Base-by-base conservation (phyloP, 768 basidiomycete species). In the Pulveroboletus sp. region DNA sequence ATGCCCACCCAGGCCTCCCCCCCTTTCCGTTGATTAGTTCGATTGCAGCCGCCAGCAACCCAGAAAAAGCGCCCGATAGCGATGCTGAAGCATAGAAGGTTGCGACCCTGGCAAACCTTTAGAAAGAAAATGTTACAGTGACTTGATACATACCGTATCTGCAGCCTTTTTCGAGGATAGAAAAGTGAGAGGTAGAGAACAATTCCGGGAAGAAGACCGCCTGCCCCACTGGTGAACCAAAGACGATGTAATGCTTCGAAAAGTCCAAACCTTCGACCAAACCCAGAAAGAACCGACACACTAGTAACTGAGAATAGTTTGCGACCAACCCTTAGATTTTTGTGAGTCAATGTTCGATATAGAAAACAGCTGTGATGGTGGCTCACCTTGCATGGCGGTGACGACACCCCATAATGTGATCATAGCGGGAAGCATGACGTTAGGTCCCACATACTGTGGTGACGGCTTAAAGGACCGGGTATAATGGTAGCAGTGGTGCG, bases 371-470 rank as follows among this genome's bases (percentile, higher is more conserved):
- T 7, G 6, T 10, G 37, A 34, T 12, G 37, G 34, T 6, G 0
- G 4, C 43, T 54, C 32, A 76, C 81, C 83, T 73, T 87, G 85
- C 27, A 79, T 68, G 5, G 80, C 73, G 5, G 77, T 75, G 13
- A 81, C 75, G 13, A 85, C 40, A 5, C 85, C 86, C 85, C 85
- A 87, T 2, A 81, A 58, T 0, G 76, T 73, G 31, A 84, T 67
- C 75, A 86, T 80, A 1, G 77, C 62, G 0, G 86, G 85, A 59
- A 85, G 73, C 39, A 78, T 67, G 50, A 80, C 73, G 8, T 82
- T 73, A 4, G 85, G 80, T 7, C 82, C 77, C 37, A 74, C 55
- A 45, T 52, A 50, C 65, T 75, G 58, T 32, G 14, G 24, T 14
- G 24, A n/a, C 14, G 16, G 11, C 13, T 42, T 26, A 42, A 13